Evolutionary conservation across 768 basidiomycete genomes (phyloP).

Genomic region (Boletus tomentosulus): DNA sequence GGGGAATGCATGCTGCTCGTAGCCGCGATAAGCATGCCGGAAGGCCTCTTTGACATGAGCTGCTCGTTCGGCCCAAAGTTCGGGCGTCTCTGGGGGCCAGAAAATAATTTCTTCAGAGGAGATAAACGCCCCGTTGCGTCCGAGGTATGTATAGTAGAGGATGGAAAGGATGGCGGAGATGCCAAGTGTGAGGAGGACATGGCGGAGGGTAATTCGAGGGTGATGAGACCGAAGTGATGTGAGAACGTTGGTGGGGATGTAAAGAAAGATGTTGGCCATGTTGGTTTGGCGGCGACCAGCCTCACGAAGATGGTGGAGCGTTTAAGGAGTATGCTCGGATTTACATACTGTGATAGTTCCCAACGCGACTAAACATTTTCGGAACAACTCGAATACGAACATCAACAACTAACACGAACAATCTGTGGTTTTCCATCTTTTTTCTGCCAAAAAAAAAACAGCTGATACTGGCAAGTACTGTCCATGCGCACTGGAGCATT

Average conservation of each 20-base stretch:
- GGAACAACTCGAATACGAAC: background rate
- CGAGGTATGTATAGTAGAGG: constrained; percentile 17
- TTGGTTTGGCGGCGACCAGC: no score
- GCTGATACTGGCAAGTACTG: background rate
- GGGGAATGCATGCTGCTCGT: constrained; percentile 57
- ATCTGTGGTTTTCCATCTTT: background rate
- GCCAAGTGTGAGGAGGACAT: constrained; percentile 15
- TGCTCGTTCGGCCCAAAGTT: constrained; percentile 51
- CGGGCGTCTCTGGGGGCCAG: constrained; percentile 12
- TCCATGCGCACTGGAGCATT: background rate
- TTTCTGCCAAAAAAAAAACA: background rate
- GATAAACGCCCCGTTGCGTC: background rate
- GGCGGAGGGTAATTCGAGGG: constrained; percentile 14
- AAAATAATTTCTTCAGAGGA: background rate
- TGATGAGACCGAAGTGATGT: background rate
- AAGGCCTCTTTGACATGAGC: constrained; percentile 58
- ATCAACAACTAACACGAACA: background rate
- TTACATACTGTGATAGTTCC: background rate
- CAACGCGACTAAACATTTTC: background rate
- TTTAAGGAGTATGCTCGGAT: no score
- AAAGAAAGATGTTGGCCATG: constrained; percentile 3
- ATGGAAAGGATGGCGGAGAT: constrained; percentile 8
- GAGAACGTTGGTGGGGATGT: background rate
- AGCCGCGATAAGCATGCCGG: constrained; percentile 61
- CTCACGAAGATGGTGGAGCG: background rate